Conservation (phyloP, 805 yeast species). For the Pichia thaimueangensis region DNA sequence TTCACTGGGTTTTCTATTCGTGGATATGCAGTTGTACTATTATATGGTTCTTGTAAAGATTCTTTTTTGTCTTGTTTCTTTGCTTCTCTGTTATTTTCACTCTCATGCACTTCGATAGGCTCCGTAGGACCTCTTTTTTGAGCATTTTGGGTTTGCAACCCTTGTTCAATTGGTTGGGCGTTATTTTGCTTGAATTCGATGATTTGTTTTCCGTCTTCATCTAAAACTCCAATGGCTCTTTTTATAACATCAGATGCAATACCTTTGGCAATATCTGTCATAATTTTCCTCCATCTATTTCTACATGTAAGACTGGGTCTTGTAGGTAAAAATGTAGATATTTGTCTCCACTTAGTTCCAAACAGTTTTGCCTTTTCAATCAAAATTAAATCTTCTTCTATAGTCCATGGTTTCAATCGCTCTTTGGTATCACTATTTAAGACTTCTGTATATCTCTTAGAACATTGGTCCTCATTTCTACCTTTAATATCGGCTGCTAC, state of each 20-base stretch:
- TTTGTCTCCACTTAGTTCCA: slow-evolving; percentile 88
- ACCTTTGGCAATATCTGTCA: slow-evolving; percentile 66
- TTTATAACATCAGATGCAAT: slow-evolving; percentile 50
- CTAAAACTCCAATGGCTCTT: slow-evolving; percentile 47
- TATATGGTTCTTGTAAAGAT: not conserved
- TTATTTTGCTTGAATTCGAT: slow-evolving; percentile 10
- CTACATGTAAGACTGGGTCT: slow-evolving; percentile 87
- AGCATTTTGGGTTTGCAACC: not conserved
- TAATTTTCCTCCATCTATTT: slow-evolving; percentile 86
- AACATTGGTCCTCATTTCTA: slow-evolving; percentile 92
- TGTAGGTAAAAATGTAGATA: slow-evolving; percentile 62
- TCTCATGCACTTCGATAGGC: not conserved
- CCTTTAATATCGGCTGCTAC: slow-evolving; percentile 73
- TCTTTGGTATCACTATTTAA: slow-evolving; percentile 76
- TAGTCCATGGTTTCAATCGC: slow-evolving; percentile 71
- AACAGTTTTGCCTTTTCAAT: slow-evolving; percentile 59
- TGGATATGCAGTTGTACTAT: not conserved
- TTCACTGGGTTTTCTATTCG: slow-evolving; percentile 21
- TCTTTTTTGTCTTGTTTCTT: not conserved
- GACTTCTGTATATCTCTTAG: slow-evolving; percentile 84
- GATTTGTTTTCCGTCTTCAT: slow-evolving; percentile 15
- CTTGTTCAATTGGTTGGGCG: not conserved
- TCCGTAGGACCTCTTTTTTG: not conserved
- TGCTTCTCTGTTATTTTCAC: not conserved
- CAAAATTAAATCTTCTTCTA: slow-evolving; percentile 66